Base-by-base conservation (phyloP, 2,329 filamentous ascomycete genomes). In the Alternaria longipes region DNA sequence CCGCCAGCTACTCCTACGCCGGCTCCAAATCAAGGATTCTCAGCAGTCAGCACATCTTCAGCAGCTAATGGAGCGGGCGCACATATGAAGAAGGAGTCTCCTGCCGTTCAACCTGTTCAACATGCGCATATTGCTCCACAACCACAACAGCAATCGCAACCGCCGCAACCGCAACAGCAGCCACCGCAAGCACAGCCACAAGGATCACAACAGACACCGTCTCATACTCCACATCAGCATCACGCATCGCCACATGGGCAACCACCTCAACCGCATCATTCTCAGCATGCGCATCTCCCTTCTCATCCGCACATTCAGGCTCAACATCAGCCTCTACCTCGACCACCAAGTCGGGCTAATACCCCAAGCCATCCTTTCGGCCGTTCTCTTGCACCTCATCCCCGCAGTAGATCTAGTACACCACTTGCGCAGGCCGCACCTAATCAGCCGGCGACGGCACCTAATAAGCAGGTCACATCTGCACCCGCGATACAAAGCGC, bases 371-470 rank as follows among this genome's bases (percentile, higher is more conserved):
- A 69, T 26, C 65, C 62, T n/a, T 51, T 58, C 50, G 61, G 65
- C 14, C 73, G 72, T 38, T 67, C 69, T 45, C 63, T 74, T 40
- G 69, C 67, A 49, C 71, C 69, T 18, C 67, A 73, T 45, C 70
- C 68, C 54, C 57, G 63, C 22, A 75, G 73, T 60, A 69, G 73
- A 64, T 74, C 72, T 47, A 73, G 61, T 54, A 74, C 73, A 41
- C 73, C 73, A 28, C 67, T 70, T 51, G 64, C 69, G 51, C 71
- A 64, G 57, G 68, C 63, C 52, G 60, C 67, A 52, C 50, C 65
- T 60, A 59, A 56, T 45, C 67, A 67, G 53, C 59, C 70, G 8
- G 36, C 53, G 16, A 61, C 59, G 51, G 54, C 66, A 57, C 45
- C 64, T 56, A 65, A 61, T 59, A 44, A 59, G 20, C 54, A 61